Evolutionary conservation across 371 early-diverging fungal genomes (phyloP).

Genomic region (Haplosporangium sp.): DNA sequence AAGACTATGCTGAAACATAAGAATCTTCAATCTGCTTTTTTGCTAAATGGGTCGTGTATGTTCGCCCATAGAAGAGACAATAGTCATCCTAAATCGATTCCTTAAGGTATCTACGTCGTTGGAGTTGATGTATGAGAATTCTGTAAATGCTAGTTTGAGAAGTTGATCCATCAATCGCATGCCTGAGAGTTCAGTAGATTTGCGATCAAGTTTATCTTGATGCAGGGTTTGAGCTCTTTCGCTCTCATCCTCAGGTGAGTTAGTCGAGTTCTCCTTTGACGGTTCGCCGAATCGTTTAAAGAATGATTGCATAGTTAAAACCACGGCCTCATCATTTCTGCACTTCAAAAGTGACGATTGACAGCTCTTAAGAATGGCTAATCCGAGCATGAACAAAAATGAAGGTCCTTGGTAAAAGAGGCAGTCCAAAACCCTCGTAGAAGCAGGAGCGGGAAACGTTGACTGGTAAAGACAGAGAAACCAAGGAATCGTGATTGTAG

Average conservation of each 20-base stretch:
- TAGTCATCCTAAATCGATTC: constrained; percentile 40
- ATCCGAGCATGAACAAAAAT: constrained; percentile 70
- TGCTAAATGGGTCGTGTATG: neutral
- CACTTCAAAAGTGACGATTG: constrained; percentile 60
- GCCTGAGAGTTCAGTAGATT: neutral
- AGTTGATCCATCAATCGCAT: constrained; percentile 32
- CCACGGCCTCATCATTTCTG: constrained; percentile 65
- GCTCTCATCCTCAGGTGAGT: neutral
- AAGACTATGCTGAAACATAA: too few species aligned
- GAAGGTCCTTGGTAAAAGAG: constrained; percentile 70
- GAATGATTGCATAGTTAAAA: constrained; percentile 29
- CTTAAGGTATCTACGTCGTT: constrained; percentile 26
- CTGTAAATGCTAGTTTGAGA: constrained; percentile 21
- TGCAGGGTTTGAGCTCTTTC: neutral
- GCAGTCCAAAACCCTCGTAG: constrained; percentile 56
- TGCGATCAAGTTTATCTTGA: neutral
- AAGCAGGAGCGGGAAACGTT: constrained; percentile 59
- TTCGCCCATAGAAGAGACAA: constrained; percentile 31
- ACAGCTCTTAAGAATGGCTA: constrained; percentile 71
- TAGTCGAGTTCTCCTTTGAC: neutral
- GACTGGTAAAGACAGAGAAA: constrained; percentile 73
- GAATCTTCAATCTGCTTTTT: too few species aligned
- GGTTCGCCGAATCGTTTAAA: constrained; percentile 24
- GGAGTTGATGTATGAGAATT: constrained; percentile 32
- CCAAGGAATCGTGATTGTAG: constrained; percentile 75